phyloP scores from a whole-genome alignment of 169 alveolate genomes.

The Eimeria tenella region DNA sequence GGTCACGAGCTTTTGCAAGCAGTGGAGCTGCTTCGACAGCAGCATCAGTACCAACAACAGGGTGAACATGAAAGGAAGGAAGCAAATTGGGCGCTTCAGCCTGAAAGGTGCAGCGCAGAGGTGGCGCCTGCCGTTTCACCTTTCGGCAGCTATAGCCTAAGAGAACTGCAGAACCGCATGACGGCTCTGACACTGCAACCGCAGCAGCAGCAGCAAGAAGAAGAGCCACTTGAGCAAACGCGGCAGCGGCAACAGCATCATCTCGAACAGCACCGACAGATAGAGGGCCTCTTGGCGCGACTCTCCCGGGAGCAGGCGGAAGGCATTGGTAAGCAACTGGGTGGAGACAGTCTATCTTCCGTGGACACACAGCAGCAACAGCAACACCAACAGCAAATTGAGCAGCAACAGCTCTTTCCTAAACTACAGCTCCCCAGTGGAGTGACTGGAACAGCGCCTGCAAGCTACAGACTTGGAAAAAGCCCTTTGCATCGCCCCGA shows the following conservation, averaged over 20 bases:
- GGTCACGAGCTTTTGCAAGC: slow-evolving; percentile 70
- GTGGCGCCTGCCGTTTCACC: slow-evolving; percentile 22
- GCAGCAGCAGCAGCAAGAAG: slow-evolving; percentile 43
- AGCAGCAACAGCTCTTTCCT: slow-evolving; percentile 32
- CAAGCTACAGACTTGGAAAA: slow-evolving; percentile 49
- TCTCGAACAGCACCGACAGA: slow-evolving; percentile 35
- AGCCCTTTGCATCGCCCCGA: slow-evolving; percentile 73
- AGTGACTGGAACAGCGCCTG: slow-evolving; percentile 39
- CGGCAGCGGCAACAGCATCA: slow-evolving; percentile 65
- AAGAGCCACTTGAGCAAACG: slow-evolving; percentile 32
- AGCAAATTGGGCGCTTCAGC: slow-evolving; percentile 43
- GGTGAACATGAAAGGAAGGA: slow-evolving; percentile 31
- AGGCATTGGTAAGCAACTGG: slow-evolving; percentile 4
- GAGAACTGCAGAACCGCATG: slow-evolving; percentile 74
- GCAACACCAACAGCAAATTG: slow-evolving; percentile 46
- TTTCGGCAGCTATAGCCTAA: slow-evolving; percentile 45
- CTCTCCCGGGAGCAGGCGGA: slow-evolving; percentile 40
- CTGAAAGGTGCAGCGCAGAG: slow-evolving; percentile 45
- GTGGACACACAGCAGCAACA: slow-evolving; percentile 16
- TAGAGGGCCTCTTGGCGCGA: slow-evolving; percentile 67
- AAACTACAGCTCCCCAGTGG: slow-evolving; percentile 66
- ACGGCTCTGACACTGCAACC: slow-evolving; percentile 69
- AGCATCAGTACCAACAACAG: slow-evolving; percentile 36
- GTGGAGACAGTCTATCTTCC: neutral
- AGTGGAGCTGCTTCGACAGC: slow-evolving; percentile 61